Conservation (phyloP, 352 stramenopile species). For the Saprolegnia parasitica region DNA sequence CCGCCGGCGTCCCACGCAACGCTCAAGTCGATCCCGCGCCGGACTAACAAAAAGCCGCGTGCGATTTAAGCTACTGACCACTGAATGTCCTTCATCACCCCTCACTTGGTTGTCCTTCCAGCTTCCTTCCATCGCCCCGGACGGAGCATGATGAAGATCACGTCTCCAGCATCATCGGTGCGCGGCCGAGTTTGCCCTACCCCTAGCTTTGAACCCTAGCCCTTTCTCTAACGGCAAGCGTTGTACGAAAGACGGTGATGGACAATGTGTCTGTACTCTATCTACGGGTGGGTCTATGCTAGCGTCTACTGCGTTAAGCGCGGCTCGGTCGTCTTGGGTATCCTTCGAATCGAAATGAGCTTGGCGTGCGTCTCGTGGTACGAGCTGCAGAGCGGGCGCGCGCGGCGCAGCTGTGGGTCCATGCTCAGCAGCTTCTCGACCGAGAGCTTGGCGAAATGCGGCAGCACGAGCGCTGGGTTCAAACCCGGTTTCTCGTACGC, state of each 20-base stretch:
- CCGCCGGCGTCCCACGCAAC: neutral
- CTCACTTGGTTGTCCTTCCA: too few relatives aligned
- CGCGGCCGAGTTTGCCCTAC: too few relatives aligned
- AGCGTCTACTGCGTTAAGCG: neutral
- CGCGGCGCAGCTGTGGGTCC: neutral
- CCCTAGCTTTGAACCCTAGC: too few relatives aligned
- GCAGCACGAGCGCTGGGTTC: neutral
- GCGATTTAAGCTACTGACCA: too few relatives aligned
- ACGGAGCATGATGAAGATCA: too few relatives aligned
- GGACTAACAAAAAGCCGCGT: slow-evolving; percentile 20
- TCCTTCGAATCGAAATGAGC: slow-evolving; percentile 4
- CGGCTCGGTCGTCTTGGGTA: neutral
- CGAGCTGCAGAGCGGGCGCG: neutral
- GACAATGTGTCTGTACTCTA: too few relatives aligned
- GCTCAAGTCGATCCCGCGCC: slow-evolving; percentile 21
- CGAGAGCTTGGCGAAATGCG: neutral
- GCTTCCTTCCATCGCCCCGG: too few relatives aligned
- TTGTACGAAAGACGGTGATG: too few relatives aligned
- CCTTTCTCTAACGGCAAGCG: too few relatives aligned
- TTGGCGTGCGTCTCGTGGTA: slow-evolving; percentile 7
- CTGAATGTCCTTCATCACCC: too few relatives aligned
- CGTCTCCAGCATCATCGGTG: too few relatives aligned
- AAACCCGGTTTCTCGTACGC: neutral
- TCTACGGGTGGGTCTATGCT: too few relatives aligned
- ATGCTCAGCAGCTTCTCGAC: neutral